Base-by-base conservation (phyloP, 257 asterid genomes). In the Lantana camara region DNA sequence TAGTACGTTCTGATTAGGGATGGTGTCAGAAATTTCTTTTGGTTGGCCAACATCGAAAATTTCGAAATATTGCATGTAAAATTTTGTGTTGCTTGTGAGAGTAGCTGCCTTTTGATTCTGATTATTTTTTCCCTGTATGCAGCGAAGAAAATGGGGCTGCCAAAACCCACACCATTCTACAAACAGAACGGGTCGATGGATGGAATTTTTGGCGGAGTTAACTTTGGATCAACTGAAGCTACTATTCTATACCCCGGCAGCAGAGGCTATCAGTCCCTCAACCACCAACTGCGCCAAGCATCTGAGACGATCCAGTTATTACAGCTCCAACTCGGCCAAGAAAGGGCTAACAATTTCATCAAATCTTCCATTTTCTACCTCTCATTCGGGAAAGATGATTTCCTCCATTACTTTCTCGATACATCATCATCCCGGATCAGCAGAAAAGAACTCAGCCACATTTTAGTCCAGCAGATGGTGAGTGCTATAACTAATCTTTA, bases 371-470 rank as follows among this genome's bases (percentile, higher is more conserved):
- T 86, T 20, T 86, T 86, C 80, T 86, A 74, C 81, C 81, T 81
- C 68, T 83, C 90, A 0, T 75, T 86, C 6, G 95, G 95, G 5
- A 86, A 86, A 71, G 90, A 85, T 4, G 94, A 85, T 66, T 70
- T 76, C 67, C 69, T 74, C 23, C 44, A 68, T 11, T 71, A 76
- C 83, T 63, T 86, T 38, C 70, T 73, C 35, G 29, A 57, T 23
- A 72, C 55, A 72, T 68, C 77, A 1, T 63, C 76, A 3, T 52
- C 40, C 14, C 52, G 32, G 16, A 45, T 67, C 67, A 50, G 40
- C 9, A 59, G 50, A 20, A 57, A 54, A n/a, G 47, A 72, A 35
- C 80, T 75, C 55, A 75, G 80, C 6, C 77, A 44, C 47, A 73
- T 86, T 37, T 49, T 86, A 62, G 87, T 71, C 5, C 64, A 64